Conservation (phyloP, 2,329 filamentous ascomycete species). For the Seiridium cupressi region DNA sequence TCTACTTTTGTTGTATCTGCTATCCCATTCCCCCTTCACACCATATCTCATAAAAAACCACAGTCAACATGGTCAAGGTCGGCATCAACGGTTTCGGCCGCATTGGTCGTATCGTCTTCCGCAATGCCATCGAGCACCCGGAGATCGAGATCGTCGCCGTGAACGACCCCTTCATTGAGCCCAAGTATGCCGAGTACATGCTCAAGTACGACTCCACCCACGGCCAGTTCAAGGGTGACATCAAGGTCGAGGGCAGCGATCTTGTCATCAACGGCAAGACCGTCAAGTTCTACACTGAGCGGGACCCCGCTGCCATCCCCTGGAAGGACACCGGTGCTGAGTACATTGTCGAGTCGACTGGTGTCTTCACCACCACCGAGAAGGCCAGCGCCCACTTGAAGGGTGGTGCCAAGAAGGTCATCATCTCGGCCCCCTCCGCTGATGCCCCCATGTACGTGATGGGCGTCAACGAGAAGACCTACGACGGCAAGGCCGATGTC, state of each 20-base stretch:
- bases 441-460: constrained; percentile 99
- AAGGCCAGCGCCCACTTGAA: constrained; percentile 93
- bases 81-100: constrained; percentile 99
- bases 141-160: constrained; percentile 93
- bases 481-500: constrained; percentile 87
- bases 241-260: constrained; percentile 68
- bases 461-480: constrained; percentile 95
- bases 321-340: constrained; percentile 84
- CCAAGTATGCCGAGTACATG: constrained; percentile 98
- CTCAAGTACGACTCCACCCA: constrained; percentile 99
- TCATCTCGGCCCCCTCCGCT: constrained; percentile 87
- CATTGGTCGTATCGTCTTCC: constrained; percentile 99
- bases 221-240: constrained; percentile 91
- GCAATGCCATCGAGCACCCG: constrained; percentile 88
- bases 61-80: constrained; percentile 65
- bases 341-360: constrained; percentile 96
- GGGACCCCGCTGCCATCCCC: constrained; percentile 84
- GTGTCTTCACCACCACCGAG: constrained; percentile 98
- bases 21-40: background rate
- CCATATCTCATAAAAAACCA: background rate
- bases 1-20: background rate
- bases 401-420: constrained; percentile 97
- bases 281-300: constrained; percentile 92
- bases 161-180: constrained; percentile 99
- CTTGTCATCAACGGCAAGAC: constrained; percentile 92